Conservation (phyloP, 768 basidiomycete genomes). For the Termitomyces sp. region DNA sequence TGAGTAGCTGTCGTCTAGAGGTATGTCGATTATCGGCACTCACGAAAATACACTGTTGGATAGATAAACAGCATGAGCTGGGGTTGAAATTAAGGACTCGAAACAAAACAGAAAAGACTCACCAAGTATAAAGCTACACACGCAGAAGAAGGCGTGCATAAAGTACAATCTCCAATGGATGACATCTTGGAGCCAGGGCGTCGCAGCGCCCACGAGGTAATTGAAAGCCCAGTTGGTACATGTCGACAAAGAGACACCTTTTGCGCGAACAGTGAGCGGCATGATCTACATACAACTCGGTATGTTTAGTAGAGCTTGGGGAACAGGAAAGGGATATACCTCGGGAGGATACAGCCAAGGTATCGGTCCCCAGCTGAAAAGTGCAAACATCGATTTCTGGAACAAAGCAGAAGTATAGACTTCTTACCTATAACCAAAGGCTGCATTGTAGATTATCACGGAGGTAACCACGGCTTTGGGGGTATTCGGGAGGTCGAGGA, state of each 20-base stretch:
- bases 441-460: conserved; percentile 90
- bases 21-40: conserved; percentile 22
- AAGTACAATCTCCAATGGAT: conserved; percentile 92
- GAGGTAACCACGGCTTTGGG: conserved; percentile 86
- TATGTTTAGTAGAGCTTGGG: conserved; percentile 4
- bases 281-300: conserved; percentile 60
- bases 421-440: conserved; percentile 79
- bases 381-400: background rate
- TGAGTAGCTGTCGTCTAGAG: background rate
- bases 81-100: background rate
- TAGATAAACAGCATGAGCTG: background rate
- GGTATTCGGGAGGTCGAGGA: conserved; percentile 81
- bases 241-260: conserved; percentile 91
- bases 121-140: conserved; percentile 80
- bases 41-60: conserved; percentile 69
- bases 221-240: conserved; percentile 90
- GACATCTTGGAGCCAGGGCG: conserved; percentile 83
- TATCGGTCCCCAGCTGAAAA: conserved; percentile 79
- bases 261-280: conserved; percentile 83
- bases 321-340: conserved; percentile 31
- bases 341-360: conserved; percentile 88
- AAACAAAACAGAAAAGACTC: conserved; percentile 8
- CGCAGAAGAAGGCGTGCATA: conserved; percentile 95
- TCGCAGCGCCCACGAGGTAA: conserved; percentile 83
- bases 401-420: background rate